A percentile compares a stretch with the other conserved stretches of the same genome.
Evolutionary conservation across 2,329 filamentous ascomycete genomes (phyloP).

Genomic region (Fusarium lateritium): DNA sequence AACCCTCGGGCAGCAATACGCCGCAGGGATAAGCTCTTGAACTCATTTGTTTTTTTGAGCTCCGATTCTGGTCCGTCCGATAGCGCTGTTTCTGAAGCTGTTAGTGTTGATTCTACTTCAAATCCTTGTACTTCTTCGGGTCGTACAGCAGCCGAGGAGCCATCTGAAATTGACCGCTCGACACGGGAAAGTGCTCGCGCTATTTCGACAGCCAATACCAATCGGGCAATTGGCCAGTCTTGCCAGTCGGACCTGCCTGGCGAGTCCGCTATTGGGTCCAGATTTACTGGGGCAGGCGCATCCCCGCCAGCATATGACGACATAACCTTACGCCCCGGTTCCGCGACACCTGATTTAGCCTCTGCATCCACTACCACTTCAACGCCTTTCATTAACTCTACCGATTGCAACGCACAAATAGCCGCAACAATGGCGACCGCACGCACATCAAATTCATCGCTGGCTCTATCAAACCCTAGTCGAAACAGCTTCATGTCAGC

Average conservation of each 20-base stretch:
- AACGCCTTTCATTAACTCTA: slow-evolving; percentile 35
- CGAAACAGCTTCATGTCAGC: slow-evolving; percentile 67
- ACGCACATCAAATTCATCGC: slow-evolving; percentile 37
- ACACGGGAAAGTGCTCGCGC: slow-evolving; percentile 32
- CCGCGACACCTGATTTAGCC: slow-evolving; percentile 47
- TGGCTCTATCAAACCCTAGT: slow-evolving; percentile 51
- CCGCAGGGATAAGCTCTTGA: slow-evolving; percentile 38
- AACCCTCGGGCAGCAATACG: slow-evolving; percentile 25
- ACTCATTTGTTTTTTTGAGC: slow-evolving; percentile 21
- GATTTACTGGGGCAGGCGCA: slow-evolving; percentile 41
- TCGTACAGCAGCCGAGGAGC: slow-evolving; percentile 32
- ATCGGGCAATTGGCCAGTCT: slow-evolving; percentile 30
- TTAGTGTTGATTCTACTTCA: slow-evolving; percentile 16
- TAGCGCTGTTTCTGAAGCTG: slow-evolving; percentile 20
- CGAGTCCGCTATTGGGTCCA: slow-evolving; percentile 36
- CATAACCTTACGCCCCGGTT: slow-evolving; percentile 38
- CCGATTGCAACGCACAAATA: slow-evolving; percentile 38
- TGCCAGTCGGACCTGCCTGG: slow-evolving; percentile 36
- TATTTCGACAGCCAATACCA: slow-evolving; percentile 26
- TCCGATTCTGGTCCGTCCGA: slow-evolving; percentile 16
- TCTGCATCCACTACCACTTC: slow-evolving; percentile 39
- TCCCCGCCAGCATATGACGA: slow-evolving; percentile 53
- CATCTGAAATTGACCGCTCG: slow-evolving; percentile 35
- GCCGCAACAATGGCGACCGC: slow-evolving; percentile 45
- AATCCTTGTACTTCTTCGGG: slow-evolving; percentile 22